Evolutionary conservation across 2,329 filamentous ascomycete species (phyloP), one percentile per base, ranked within the genome.

Genomic region (Neofusicoccum sp.): DNA sequence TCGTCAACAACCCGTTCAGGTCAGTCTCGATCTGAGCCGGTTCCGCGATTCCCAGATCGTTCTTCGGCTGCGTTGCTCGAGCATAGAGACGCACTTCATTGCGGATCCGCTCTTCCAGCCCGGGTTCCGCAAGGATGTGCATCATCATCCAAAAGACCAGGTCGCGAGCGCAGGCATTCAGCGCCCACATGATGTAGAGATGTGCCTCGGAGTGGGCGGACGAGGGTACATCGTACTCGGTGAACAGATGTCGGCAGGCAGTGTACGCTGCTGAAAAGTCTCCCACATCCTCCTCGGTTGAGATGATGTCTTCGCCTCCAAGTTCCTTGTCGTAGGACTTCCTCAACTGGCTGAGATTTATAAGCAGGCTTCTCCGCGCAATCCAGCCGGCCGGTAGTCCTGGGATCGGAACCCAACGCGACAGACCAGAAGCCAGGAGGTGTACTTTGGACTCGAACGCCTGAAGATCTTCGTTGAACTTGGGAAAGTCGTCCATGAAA

Each of bases 391-490:
- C 71, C 3, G 78, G 78, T 9, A 83, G 70, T 0, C 77, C 75
- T 1, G 83, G 83, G 28, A 83, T 73, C 3, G 84, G 84, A 16
- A 80, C 69, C 76, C 82, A 84, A 24, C 81, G 78, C 12, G 85
- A 84, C 4, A 85, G 67, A 0, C 85, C 85, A 8, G 81, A 75
- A 3, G 82, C 74, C 30, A 88, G 75, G 20, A 79, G 76, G 45
- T 80, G 77, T 66, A 85, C 84, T 4, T 79, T 80, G 20, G 73
- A 70, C 64, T 87, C 84, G 62, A 88, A 72, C 5, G 72, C 76
- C 70, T 82, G 84, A 3, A 88, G 66, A 66, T 87, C 83, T 3
- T 80, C 75, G 16, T 86, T 68, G 63, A 85, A 73, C 66, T 78
- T 65, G 1, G 84, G 78, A 63, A 81, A 83, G 67, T 78, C 82